Percentiles rank a stretch among this genome's conserved stretches.
These are phyloP conservation scores for Colletotrichum lini DNA, from an alignment of 2,329 filamentous ascomycete genomes.

Conservation along the genomic window DNA sequence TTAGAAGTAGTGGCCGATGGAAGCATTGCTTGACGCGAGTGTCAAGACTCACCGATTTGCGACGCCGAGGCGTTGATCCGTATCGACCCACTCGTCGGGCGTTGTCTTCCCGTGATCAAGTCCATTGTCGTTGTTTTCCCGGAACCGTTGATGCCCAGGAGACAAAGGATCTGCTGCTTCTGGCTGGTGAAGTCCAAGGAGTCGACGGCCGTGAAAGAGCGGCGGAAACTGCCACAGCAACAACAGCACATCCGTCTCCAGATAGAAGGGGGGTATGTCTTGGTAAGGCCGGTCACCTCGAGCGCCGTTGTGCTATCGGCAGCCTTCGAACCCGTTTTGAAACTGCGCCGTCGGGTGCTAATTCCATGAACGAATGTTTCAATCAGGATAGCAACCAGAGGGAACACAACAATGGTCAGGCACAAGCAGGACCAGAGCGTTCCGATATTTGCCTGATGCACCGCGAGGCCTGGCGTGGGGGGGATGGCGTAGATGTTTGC, in stretches of 20 bases:
- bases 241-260: slow-evolving; percentile 47
- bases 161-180: slow-evolving; percentile 75
- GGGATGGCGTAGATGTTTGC: slow-evolving; percentile 44
- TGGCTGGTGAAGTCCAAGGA: slow-evolving; percentile 57
- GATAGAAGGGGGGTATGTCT: slow-evolving; percentile 45
- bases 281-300: slow-evolving; percentile 42
- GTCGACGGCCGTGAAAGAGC: slow-evolving; percentile 64
- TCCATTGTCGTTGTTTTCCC: slow-evolving; percentile 71
- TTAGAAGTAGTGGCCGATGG: no score
- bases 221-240: slow-evolving; percentile 36
- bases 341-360: no score
- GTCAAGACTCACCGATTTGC: slow-evolving; percentile 56
- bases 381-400: no score
- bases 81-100: slow-evolving; percentile 71
- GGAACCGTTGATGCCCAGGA: slow-evolving; percentile 72
- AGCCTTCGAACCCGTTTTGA: no score
- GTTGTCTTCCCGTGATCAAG: slow-evolving; percentile 48
- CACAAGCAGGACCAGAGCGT: no score
- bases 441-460: slow-evolving; percentile 31
- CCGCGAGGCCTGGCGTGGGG: slow-evolving; percentile 44
- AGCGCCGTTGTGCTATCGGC: no score
- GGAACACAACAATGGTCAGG: no score
- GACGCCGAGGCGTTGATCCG: slow-evolving; percentile 63
- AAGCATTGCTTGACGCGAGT: no score
- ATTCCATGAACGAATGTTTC: no score